Conservation (phyloP, 139 green algal species). For the Haematococcus sp. region DNA sequence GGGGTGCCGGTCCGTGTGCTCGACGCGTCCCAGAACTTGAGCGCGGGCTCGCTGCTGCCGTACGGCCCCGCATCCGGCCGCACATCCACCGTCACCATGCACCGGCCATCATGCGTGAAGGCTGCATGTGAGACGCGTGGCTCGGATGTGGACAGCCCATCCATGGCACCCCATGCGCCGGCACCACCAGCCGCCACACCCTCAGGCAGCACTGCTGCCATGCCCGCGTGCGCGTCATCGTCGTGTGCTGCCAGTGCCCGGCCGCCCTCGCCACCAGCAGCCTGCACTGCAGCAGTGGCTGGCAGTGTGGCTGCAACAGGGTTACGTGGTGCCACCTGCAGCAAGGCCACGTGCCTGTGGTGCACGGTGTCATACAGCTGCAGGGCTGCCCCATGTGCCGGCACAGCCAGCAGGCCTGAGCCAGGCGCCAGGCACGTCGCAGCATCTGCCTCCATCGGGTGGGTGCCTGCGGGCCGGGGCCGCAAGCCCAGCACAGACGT, state of each 20-base stretch:
- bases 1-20: background rate
- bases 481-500: slow-evolving; percentile 51
- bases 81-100: slow-evolving; percentile 56
- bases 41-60: slow-evolving; percentile 14
- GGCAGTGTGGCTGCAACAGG: slow-evolving; percentile 31
- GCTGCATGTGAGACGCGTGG: slow-evolving; percentile 40
- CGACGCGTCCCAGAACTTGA: slow-evolving; percentile 61
- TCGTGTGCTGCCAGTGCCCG: slow-evolving; percentile 1
- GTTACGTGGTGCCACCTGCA: slow-evolving; percentile 63
- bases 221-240: too few relatives aligned
- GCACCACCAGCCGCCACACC: background rate
- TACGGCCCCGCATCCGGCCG: slow-evolving; percentile 36
- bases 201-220: too few relatives aligned
- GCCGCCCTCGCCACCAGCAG: slow-evolving; percentile 3
- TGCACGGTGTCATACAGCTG: slow-evolving; percentile 64
- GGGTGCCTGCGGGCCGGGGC: slow-evolving; percentile 23
- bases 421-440: slow-evolving; percentile 24
- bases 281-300: background rate
- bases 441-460: background rate
- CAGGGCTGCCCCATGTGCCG: slow-evolving; percentile 48
- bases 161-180: background rate
- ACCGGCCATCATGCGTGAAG: slow-evolving; percentile 39
- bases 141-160: background rate
- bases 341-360: slow-evolving; percentile 46
- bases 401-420: slow-evolving; percentile 50